Percentiles rank a stretch among this genome's conserved stretches.
These are phyloP conservation scores for Aphanomyces euteiches DNA, from an alignment of 352 stramenopile species.

Conservation along the genomic window DNA sequence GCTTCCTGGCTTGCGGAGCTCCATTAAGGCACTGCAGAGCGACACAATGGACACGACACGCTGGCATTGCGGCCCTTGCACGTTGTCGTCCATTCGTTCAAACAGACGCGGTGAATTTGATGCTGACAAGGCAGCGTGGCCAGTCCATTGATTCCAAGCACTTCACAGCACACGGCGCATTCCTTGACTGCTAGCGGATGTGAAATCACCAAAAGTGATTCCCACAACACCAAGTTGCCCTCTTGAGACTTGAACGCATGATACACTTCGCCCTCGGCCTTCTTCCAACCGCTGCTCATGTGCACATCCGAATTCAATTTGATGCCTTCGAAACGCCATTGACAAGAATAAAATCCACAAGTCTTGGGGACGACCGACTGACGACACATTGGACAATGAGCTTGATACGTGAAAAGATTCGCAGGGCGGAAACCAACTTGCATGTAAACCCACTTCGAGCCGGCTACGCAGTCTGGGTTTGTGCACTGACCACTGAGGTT, in stretches of 20 bases:
- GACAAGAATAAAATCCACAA: conserved; percentile 22
- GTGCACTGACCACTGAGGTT: conserved; percentile 1
- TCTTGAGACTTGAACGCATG: not conserved
- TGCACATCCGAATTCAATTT: conserved; percentile 4
- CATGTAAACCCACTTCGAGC: not conserved
- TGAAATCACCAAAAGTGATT: conserved; percentile 3
- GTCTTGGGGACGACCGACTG: not conserved
- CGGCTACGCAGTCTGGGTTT: not conserved
- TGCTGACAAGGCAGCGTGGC: conserved; percentile 12
- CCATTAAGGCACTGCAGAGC: not conserved
- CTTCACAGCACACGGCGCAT: conserved; percentile 23
- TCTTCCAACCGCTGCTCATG: conserved; percentile 21
- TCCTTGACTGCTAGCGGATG: not conserved
- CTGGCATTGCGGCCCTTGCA: not conserved
- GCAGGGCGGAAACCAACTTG: not conserved
- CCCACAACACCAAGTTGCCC: conserved; percentile 4
- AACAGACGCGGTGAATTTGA: not conserved
- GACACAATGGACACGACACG: conserved; percentile 13
- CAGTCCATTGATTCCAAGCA: not conserved
- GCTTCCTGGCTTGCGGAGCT: too few species aligned
- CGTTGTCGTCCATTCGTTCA: conserved; percentile 4
- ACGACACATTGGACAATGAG: not conserved
- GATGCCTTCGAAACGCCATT: conserved; percentile 19
- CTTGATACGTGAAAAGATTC: not conserved
- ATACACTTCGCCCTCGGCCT: conserved; percentile 6